Base-by-base conservation (phyloP, 257 asterid species). In the Nicotiana tabacum region DNA sequence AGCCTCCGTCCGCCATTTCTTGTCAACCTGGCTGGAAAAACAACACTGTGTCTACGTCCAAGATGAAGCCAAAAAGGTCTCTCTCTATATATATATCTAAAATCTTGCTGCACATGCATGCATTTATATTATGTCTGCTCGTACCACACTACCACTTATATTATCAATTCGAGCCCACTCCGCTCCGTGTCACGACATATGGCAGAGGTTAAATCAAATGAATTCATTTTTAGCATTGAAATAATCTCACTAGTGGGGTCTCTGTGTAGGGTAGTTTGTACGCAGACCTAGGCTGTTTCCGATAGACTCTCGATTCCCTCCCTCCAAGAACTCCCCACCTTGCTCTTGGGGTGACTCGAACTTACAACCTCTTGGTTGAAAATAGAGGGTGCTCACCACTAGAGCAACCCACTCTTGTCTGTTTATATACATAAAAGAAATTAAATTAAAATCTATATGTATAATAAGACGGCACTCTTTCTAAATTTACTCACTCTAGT, bases 1-100 rank as follows among this genome's bases (percentile, higher is more conserved):
- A 83, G 83, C 81, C 27, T 82, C 87, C 0, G 94, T 96, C 33
- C 83, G 57, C 10, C 70, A 56, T 70, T 88, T 92, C 10, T 77
- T 96, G 57, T 91, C 98, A 5, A 56, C 87, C 27, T 94, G 98
- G 99, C 81, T 51, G 77, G 82, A 82, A 61, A 77, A 84, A 60
- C 35, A 84, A 37, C 61, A 51, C 16, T 64, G 24, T 21, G 91
- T 46, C 35, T 90, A 87, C 66, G 81, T 93, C 72, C 98, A 96
- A 87, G 92, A 89, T 60, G 96, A 96, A 85, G 87, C 90, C 83
- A 96, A 90, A 89, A 94, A 87, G 98, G 97, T 95, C 15, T 13
- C n/a, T 65, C 21, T 51, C 12, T 30, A 3, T 60, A 5, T 30
- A 0, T 76, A 48, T 76, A 53, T 67, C 48, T 21, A 4, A 29